Percentiles rank a stretch among this genome's conserved stretches.
phyloP scores from a whole-genome alignment of 352 stramenopile species.

The Salisapilia sapeloensis region DNA sequence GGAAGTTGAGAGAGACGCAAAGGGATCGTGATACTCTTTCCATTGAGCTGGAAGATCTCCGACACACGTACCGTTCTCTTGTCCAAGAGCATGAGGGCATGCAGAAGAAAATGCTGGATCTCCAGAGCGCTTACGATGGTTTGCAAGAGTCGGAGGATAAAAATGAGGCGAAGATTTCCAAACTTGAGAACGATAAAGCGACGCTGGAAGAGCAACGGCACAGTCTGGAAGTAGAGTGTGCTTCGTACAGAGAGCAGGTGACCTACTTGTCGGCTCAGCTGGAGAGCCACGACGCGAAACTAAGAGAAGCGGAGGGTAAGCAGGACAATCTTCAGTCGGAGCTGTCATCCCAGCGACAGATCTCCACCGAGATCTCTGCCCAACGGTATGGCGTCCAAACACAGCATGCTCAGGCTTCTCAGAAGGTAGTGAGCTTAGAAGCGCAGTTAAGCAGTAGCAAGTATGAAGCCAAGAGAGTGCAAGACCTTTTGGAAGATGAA shows the following conservation, averaged over 20 bases:
- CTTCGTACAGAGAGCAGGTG: slow-evolving; percentile 64
- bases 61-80: slow-evolving; percentile 49
- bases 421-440: slow-evolving; percentile 64
- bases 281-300: slow-evolving; percentile 22
- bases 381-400: slow-evolving; percentile 59
- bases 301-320: slow-evolving; percentile 9
- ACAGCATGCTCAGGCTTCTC: slow-evolving; percentile 49
- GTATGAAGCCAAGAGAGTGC: slow-evolving; percentile 40
- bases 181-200: slow-evolving; percentile 36
- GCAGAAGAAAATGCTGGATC: slow-evolving; percentile 34
- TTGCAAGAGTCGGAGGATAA: slow-evolving; percentile 36
- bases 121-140: slow-evolving; percentile 31
- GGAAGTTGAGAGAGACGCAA: slow-evolving; percentile 33
- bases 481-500: slow-evolving; percentile 37
- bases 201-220: slow-evolving; percentile 20
- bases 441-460: slow-evolving; percentile 54
- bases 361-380: slow-evolving; percentile 62
- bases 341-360: slow-evolving; percentile 41
- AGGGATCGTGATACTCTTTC: slow-evolving; percentile 45
- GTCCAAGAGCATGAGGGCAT: slow-evolving; percentile 60
- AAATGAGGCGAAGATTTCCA: slow-evolving; percentile 31
- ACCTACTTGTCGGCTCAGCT: slow-evolving; percentile 65
- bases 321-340: slow-evolving; percentile 12
- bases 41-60: slow-evolving; percentile 63
- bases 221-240: no score